These are phyloP conservation scores for Terana coerulea DNA, from an alignment of 768 basidiomycete species.

Conservation along the genomic window DNA sequence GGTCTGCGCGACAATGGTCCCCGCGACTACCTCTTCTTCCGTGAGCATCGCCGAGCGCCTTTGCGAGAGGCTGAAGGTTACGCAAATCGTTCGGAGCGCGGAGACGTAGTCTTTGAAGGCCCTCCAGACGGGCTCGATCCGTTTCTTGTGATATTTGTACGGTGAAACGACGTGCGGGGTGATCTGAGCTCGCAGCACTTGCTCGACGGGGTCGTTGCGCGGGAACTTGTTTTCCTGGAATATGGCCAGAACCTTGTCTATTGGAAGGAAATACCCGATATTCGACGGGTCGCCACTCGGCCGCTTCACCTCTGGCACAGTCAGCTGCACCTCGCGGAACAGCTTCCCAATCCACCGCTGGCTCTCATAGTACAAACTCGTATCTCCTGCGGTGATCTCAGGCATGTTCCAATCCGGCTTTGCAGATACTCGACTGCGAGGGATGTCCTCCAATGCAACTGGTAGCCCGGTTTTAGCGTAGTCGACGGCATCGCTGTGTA, in stretches of 20 bases:
- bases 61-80: slow-evolving; percentile 40
- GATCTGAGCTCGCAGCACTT: slow-evolving; percentile 16
- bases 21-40: slow-evolving; percentile 61
- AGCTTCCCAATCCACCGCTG: slow-evolving; percentile 50
- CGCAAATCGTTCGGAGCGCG: slow-evolving; percentile 44
- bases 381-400: slow-evolving; percentile 39
- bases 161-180: slow-evolving; percentile 11
- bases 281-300: slow-evolving; percentile 9
- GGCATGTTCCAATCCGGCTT: slow-evolving; percentile 62
- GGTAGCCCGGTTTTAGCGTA: slow-evolving; percentile 49
- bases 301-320: slow-evolving; percentile 18
- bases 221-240: not conserved
- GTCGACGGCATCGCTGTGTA: slow-evolving; percentile 61
- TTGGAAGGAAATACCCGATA: slow-evolving; percentile 10
- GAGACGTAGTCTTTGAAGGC: slow-evolving; percentile 35
- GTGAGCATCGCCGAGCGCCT: slow-evolving; percentile 37
- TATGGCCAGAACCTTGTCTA: not conserved
- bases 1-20: slow-evolving; percentile 56
- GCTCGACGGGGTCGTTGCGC: not conserved
- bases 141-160: slow-evolving; percentile 3
- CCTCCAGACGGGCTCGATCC: not conserved
- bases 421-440: slow-evolving; percentile 30
- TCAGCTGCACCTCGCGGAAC: slow-evolving; percentile 53
- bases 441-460: slow-evolving; percentile 29
- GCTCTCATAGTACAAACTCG: slow-evolving; percentile 43